Conservation (phyloP, 768 basidiomycete genomes). For the Cystobasidium tubakii region DNA sequence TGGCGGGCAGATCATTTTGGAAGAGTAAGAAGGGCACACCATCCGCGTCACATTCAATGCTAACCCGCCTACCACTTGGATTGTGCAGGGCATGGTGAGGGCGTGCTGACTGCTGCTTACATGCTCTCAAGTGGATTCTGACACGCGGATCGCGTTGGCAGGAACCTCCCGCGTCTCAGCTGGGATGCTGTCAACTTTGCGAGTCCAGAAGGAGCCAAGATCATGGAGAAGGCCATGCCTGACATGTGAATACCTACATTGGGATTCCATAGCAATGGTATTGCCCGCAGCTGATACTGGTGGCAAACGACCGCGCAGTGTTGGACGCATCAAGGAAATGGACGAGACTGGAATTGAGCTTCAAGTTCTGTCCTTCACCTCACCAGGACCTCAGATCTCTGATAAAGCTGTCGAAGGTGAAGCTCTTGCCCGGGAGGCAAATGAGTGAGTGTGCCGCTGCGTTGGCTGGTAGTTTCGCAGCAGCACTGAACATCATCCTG, state of each 20-base stretch:
- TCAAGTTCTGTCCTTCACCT: conserved; percentile 34
- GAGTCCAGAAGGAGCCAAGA: conserved; percentile 6
- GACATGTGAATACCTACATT: background rate
- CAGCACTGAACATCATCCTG: background rate
- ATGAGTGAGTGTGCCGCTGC: conserved; percentile 21
- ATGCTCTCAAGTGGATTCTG: background rate
- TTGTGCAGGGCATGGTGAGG: background rate
- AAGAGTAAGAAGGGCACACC: too few relatives aligned
- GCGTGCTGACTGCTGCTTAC: background rate
- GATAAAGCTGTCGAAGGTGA: conserved; percentile 26
- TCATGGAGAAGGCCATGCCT: conserved; percentile 21
- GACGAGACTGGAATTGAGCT: conserved; percentile 36
- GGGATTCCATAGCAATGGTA: background rate
- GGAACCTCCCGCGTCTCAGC: conserved; percentile 21
- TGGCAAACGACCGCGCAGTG: background rate
- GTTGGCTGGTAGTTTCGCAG: background rate
- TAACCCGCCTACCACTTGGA: too few relatives aligned
- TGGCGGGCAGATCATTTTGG: background rate
- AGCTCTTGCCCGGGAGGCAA: conserved; percentile 34
- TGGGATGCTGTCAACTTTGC: conserved; percentile 29
- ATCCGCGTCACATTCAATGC: too few relatives aligned
- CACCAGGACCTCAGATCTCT: conserved; percentile 28
- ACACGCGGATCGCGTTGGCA: background rate
- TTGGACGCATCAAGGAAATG: conserved; percentile 33
- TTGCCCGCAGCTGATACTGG: background rate